Conservation (phyloP, 257 asterid genomes). For the Catharanthus roseus region DNA sequence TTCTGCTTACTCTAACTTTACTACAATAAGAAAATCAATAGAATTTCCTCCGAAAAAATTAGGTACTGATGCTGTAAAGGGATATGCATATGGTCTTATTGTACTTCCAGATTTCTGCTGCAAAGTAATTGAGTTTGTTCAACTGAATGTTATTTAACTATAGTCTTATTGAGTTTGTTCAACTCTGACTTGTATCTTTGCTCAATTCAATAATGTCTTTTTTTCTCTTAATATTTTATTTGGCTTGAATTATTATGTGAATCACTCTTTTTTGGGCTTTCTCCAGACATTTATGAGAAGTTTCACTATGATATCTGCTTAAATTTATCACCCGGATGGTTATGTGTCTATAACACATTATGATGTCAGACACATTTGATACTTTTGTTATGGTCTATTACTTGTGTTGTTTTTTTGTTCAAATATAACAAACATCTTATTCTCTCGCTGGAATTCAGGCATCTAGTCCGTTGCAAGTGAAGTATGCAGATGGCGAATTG, state of each 20-base stretch:
- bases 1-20: too few relatives aligned
- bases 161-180: background rate
- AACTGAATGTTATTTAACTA: background rate
- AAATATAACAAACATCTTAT: slow-evolving; percentile 27
- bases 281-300: too few relatives aligned
- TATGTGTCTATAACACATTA: background rate
- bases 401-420: slow-evolving; percentile 14
- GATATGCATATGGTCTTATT: too few relatives aligned
- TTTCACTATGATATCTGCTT: background rate
- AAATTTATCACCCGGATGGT: background rate
- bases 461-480: slow-evolving; percentile 94
- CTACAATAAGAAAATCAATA: too few relatives aligned
- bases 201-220: background rate
- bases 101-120: too few relatives aligned
- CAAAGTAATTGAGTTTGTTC: background rate
- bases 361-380: background rate
- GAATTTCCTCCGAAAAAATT: too few relatives aligned
- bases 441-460: slow-evolving; percentile 62
- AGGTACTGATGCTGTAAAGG: too few relatives aligned
- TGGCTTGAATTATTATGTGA: background rate
- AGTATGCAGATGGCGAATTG: slow-evolving; percentile 99
- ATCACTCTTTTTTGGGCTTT: background rate
- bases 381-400: background rate
- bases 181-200: background rate
- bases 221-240: background rate